Evolutionary conservation across 768 basidiomycete species (phyloP), one percentile per base, ranked within the genome.

Genomic region (Auriscalpium microsporum): DNA sequence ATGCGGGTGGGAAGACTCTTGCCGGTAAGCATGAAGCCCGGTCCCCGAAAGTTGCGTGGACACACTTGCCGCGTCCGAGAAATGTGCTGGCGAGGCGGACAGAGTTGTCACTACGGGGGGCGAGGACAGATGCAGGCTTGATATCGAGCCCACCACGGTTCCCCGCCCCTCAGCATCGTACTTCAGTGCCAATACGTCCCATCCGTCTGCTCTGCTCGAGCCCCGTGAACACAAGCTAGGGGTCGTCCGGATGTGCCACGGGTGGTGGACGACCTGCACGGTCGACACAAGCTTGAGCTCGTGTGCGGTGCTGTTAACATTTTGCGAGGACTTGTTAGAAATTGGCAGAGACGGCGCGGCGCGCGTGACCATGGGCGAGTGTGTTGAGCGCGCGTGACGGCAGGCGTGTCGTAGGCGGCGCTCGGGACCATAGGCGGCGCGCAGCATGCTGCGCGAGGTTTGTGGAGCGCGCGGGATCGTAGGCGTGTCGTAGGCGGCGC

Each of bases 1-100:
- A 69, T 93, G 91, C 0, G 88, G 86, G 64, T 94, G 92, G 4
- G 89, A 76, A 5, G 72, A 68, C 54, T 82, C 78, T 65, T 94
- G 92, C 36, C 91, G 78, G 17, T 77, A 77, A 7, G 65, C 63
- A 64, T 88, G 75, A 1, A 87, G 87, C 0, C 90, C 88, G 0
- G 74, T 72, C 1, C 79, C 82, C 13, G 63, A 65, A 47, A 90
- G 74, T 46, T 72, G 65, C 33, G 80, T 62, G 8, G 65, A 71
- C 38, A 67, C 68, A 6, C 74, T 62, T 10, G 66, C 55, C 7
- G 70, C 54, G 0, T 70, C 61, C 9, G 67, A 65, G 13, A 84
- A 65, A 62, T 78, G 78, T 7, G 82, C 77, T 10, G 75, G 56
- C 9, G 68, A 59, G 17, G 74, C 55, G 4, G 80, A 75, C 38